Evolutionary conservation across 345 rosid species (phyloP), one percentile per base, ranked within the genome.

Genomic region (Eucalyptus erythrocorys): DNA sequence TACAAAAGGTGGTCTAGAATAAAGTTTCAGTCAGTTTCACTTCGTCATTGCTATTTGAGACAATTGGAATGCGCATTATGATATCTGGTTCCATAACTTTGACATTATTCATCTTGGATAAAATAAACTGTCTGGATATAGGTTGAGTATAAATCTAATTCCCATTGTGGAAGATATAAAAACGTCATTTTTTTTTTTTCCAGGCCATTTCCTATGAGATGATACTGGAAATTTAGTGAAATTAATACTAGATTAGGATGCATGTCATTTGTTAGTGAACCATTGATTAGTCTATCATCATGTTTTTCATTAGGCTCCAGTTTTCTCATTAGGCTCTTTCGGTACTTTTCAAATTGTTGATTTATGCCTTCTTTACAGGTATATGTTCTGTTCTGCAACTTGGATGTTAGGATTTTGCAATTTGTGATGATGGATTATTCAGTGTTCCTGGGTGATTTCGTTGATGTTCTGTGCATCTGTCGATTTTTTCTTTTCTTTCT

Each of bases 71-170:
- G 82, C 26, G 19, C 7, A 37, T 37, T 19, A 37, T 37, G 45
- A 71, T 37, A 71, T 37, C 26, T 37, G 82, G 15, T 37, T 37
- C 14, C 45, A 37, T 71, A 71, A 37, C 8, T 71, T 71, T 37
- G 45, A 37, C 26, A 24, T 71, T 37, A 71, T 37, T 71, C 26
- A 5, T 76, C 82, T 37, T 37, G 82, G 82, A 64, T 76, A 37
- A 22, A 2, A 37, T 40, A 21, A 71, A 5, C 6, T 1, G 0
- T 37, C 47, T 0, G 8, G 82, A 76, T 37, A 10, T 71, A 2
- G 45, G 43, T 19, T 0, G 2, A 37, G 81, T 71, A 71, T 17
- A 14, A 76, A 37, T 19, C 45, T 37, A 76, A 76, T 76, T 71
- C 45, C 43, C 47, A 21, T 21, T 10, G 42, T 40, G 27, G 45